These are phyloP conservation scores for Pythium angustatum DNA, from an alignment of 352 stramenopile species.

Conservation along the genomic window DNA sequence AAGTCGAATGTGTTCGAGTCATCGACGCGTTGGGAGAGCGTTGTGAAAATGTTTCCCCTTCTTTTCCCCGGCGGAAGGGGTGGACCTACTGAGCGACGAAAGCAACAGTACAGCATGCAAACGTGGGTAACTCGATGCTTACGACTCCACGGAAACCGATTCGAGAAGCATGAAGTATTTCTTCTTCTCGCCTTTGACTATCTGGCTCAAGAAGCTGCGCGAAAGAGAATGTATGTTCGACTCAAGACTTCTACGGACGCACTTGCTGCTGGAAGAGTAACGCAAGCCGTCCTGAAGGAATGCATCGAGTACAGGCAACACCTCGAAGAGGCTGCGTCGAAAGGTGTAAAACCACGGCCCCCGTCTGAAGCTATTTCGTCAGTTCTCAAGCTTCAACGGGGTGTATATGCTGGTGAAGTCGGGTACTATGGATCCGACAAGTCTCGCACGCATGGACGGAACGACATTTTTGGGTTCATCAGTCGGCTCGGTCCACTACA, in stretches of 20 bases:
- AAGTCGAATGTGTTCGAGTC: conserved; percentile 4
- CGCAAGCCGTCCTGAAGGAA: background rate
- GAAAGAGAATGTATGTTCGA: background rate
- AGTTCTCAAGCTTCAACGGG: background rate
- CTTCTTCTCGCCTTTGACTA: background rate
- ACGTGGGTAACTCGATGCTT: background rate
- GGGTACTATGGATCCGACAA: conserved; percentile 2
- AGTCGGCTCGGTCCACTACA: conserved; percentile 4
- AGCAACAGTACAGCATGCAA: background rate
- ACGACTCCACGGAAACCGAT: background rate
- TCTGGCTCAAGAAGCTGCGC: background rate
- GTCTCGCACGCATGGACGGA: background rate
- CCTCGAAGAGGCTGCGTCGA: background rate
- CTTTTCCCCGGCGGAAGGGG: background rate
- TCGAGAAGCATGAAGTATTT: background rate
- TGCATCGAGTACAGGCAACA: background rate
- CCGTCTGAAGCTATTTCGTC: background rate
- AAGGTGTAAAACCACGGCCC: background rate
- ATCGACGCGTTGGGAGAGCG: background rate
- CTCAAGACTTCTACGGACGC: background rate
- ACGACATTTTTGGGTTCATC: conserved; percentile 13
- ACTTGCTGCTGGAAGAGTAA: background rate
- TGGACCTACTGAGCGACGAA: background rate
- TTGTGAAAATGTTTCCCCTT: background rate
- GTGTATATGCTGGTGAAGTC: background rate